Conservation (phyloP, 805 yeast species). For the Suhomyces xylopsoci region DNA sequence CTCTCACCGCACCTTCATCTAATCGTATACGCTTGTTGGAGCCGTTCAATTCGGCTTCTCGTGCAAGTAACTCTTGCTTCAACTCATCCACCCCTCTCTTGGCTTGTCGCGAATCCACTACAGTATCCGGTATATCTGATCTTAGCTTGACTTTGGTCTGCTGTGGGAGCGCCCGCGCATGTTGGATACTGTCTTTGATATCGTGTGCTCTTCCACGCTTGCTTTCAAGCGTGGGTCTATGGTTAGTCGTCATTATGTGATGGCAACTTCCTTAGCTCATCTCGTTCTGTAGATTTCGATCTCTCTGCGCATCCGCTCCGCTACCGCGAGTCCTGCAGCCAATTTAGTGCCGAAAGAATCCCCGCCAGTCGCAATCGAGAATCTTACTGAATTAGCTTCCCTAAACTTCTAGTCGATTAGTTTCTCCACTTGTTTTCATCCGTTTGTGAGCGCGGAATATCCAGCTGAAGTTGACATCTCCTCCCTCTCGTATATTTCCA, state of each 20-base stretch:
- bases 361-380: not conserved
- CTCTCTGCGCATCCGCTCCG: not conserved
- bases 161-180: constrained; percentile 30
- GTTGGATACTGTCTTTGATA: constrained; percentile 34
- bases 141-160: constrained; percentile 33
- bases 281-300: not conserved
- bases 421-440: too few species aligned
- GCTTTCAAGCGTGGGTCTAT: constrained; percentile 42
- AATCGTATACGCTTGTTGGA: not conserved
- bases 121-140: constrained; percentile 17
- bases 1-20: not conserved
- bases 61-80: constrained; percentile 13
- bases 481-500: not conserved
- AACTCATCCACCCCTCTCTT: constrained; percentile 24
- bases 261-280: not conserved
- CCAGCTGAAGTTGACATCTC: too few species aligned
- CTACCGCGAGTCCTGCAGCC: not conserved
- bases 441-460: too few species aligned
- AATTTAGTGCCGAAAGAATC: not conserved
- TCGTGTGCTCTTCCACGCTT: constrained; percentile 33
- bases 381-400: too few species aligned
- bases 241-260: constrained; percentile 40
- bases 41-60: constrained; percentile 9
- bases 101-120: constrained; percentile 13
- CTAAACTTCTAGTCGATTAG: too few species aligned